Conservation (phyloP, 2,329 filamentous ascomycete genomes). For the Fusarium dimerum region DNA sequence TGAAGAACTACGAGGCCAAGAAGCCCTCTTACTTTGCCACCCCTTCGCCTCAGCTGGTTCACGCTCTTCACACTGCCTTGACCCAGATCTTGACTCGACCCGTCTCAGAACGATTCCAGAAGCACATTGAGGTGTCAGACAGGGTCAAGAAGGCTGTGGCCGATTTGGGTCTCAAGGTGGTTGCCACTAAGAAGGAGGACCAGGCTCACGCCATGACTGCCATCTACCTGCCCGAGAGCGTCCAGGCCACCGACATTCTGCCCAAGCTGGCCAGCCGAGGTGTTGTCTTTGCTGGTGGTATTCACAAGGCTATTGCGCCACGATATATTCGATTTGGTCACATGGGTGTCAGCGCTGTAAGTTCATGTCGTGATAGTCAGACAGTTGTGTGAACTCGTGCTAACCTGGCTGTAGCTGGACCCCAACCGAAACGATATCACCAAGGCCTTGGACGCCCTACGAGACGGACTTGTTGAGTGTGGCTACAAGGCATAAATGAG, state of each 20-base stretch:
- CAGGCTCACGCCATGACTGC: constrained; percentile 98
- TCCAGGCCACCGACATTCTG: constrained; percentile 79
- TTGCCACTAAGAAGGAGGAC: constrained; percentile 82
- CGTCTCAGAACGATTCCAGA: constrained; percentile 78
- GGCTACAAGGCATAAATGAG: constrained; percentile 53
- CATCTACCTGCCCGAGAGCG: constrained; percentile 85
- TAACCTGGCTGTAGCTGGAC: constrained; percentile 58
- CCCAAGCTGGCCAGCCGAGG: constrained; percentile 84
- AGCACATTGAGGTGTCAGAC: constrained; percentile 77
- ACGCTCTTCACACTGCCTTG: constrained; percentile 86
- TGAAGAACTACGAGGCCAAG: constrained; percentile 98
- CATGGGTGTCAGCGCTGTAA: constrained; percentile 89
- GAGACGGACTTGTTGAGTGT: constrained; percentile 72
- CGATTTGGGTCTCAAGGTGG: constrained; percentile 81
- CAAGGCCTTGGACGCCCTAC: constrained; percentile 76
- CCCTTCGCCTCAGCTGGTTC: constrained; percentile 89
- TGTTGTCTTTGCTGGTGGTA: constrained; percentile 89
- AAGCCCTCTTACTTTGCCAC: constrained; percentile 99
- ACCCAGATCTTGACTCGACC: constrained; percentile 82
- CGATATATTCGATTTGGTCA: constrained; percentile 97
- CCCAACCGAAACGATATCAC: constrained; percentile 79
- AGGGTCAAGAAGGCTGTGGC: constrained; percentile 82
- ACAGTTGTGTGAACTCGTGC: constrained; percentile 6
- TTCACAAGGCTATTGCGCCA: constrained; percentile 92
- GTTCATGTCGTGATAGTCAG: constrained; percentile 31